Percentiles rank a stretch among this genome's conserved stretches.
These are phyloP conservation scores for Haplosporangium sp. DNA, from an alignment of 371 early-diverging fungal genomes.

Conservation along the genomic window DNA sequence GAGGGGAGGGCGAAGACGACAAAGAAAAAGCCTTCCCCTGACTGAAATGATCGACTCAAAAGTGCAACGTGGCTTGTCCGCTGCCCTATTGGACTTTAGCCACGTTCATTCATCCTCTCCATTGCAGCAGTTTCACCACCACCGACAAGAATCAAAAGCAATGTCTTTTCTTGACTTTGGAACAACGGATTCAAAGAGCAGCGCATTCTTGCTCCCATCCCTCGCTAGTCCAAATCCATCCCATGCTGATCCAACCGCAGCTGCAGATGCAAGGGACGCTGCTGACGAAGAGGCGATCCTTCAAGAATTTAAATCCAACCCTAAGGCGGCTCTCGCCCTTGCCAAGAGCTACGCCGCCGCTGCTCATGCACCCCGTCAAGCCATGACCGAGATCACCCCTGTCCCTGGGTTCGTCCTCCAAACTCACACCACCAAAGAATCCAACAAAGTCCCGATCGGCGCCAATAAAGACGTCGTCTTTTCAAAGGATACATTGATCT, in stretches of 20 bases:
- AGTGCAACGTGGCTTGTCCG: slow-evolving; percentile 19
- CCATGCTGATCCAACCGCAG: not conserved
- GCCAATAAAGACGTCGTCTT: slow-evolving; percentile 37
- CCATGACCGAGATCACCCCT: slow-evolving; percentile 57
- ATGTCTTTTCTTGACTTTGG: slow-evolving; percentile 40
- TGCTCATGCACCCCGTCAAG: slow-evolving; percentile 29
- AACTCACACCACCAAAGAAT: slow-evolving; percentile 56
- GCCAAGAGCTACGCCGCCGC: slow-evolving; percentile 36
- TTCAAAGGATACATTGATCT: slow-evolving; percentile 61
- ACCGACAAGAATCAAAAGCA: not conserved
- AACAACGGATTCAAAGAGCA: not conserved
- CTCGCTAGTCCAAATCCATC: slow-evolving; percentile 1
- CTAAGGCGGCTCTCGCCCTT: slow-evolving; percentile 30
- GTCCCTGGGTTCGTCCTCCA: slow-evolving; percentile 73
- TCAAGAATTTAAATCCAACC: slow-evolving; percentile 35
- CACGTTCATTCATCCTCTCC: no score
- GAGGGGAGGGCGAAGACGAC: not conserved
- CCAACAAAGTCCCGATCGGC: slow-evolving; percentile 18
- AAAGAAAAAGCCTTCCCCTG: not conserved
- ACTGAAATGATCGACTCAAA: no score
- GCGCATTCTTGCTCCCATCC: slow-evolving; percentile 18
- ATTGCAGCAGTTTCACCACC: not conserved
- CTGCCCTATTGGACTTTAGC: not conserved
- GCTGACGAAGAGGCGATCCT: slow-evolving; percentile 41
- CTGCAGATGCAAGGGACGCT: slow-evolving; percentile 13